Conservation (phyloP, 2,329 filamentous ascomycete genomes). For the Epichloe sp. region DNA sequence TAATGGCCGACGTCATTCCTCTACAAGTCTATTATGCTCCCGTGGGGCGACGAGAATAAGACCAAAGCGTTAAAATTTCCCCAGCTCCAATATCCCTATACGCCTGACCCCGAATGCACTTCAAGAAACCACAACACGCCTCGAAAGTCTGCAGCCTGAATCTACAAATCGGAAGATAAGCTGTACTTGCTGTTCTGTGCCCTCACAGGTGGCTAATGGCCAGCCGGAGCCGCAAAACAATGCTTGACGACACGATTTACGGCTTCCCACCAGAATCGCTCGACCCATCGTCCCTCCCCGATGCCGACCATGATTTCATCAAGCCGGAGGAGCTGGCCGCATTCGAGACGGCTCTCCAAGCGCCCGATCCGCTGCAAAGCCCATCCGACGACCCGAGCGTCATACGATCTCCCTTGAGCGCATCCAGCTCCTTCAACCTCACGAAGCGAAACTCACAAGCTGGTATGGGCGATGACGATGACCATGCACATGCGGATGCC, state of each 20-base stretch:
- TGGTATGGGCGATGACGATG: slow-evolving; percentile 16
- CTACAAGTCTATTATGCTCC: neutral
- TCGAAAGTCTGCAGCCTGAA: too few species aligned
- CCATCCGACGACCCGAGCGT: slow-evolving; percentile 37
- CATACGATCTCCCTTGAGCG: slow-evolving; percentile 28
- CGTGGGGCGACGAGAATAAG: neutral
- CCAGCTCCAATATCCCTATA: too few species aligned
- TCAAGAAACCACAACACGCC: too few species aligned
- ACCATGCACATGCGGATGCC: slow-evolving; percentile 21
- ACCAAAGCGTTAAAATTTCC: too few species aligned
- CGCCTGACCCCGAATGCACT: too few species aligned
- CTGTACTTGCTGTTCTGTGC: neutral
- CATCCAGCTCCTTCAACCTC: slow-evolving; percentile 25
- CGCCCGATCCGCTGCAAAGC: slow-evolving; percentile 60
- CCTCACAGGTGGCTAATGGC: neutral
- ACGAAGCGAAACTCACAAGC: slow-evolving; percentile 28
- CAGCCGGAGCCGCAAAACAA: slow-evolving; percentile 6
- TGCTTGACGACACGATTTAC: slow-evolving; percentile 24
- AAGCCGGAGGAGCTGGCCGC: slow-evolving; percentile 56
- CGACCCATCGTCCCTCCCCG: slow-evolving; percentile 60
- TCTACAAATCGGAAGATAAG: neutral
- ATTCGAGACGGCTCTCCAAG: slow-evolving; percentile 71
- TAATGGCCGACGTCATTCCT: slow-evolving; percentile 2
- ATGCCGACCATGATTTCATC: slow-evolving; percentile 68
- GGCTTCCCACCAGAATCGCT: slow-evolving; percentile 52